phyloP scores from a whole-genome alignment of 2,329 filamentous ascomycete species.

The Xylaria sp. region DNA sequence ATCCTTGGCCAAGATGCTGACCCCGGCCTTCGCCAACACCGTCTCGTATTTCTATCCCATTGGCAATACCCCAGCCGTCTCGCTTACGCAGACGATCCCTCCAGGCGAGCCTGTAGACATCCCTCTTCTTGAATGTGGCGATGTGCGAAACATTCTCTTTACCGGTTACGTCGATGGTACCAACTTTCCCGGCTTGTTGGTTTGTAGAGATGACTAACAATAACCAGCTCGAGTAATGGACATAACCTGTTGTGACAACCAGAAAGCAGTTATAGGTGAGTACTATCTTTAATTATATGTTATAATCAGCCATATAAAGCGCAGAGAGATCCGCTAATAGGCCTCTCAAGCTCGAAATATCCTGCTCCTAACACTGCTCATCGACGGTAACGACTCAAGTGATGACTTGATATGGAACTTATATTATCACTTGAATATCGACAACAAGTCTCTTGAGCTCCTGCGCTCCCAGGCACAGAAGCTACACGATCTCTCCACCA shows the following conservation, averaged over 20 bases:
- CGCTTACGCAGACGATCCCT: background rate
- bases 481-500: background rate
- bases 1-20: slow-evolving; percentile 31
- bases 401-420: background rate
- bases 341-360: background rate
- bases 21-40: background rate
- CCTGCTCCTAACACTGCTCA: background rate
- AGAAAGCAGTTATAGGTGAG: background rate
- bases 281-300: background rate
- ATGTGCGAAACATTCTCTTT: slow-evolving; percentile 1
- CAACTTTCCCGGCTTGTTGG: background rate
- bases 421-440: background rate
- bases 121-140: background rate
- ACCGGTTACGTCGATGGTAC: background rate
- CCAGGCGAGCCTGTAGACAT: background rate
- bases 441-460: background rate
- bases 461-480: background rate
- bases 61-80: background rate
- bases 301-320: background rate
- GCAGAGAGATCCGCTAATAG: background rate
- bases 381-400: background rate
- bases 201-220: background rate
- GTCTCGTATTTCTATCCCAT: background rate
- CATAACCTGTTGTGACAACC: background rate
- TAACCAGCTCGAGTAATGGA: background rate